Evolutionary conservation across 2,329 filamentous ascomycete species (phyloP).

Genomic region (Fusarium buxicola): DNA sequence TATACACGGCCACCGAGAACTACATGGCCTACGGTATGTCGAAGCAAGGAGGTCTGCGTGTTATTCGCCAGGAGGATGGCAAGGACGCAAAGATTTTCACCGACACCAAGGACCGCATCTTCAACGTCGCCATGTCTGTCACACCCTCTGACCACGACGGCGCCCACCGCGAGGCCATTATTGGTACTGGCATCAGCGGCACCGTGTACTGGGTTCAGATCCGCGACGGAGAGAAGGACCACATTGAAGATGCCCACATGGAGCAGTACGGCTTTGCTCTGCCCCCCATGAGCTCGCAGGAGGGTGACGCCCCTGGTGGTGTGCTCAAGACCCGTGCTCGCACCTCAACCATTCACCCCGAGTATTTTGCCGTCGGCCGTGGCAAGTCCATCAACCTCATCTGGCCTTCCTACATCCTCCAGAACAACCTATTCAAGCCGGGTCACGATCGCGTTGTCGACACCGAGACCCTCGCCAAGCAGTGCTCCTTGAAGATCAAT

Average conservation of each 20-base stretch:
- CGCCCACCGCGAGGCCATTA: conserved; percentile 80
- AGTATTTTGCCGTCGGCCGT: conserved; percentile 94
- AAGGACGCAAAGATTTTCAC: conserved; percentile 93
- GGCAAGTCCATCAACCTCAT: conserved; percentile 97
- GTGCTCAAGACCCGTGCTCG: conserved; percentile 96
- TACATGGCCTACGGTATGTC: conserved; percentile 96
- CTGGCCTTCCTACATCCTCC: conserved; percentile 72
- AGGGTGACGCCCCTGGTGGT: conserved; percentile 91
- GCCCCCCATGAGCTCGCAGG: conserved; percentile 84
- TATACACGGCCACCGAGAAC: conserved; percentile 87
- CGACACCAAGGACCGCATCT: conserved; percentile 91
- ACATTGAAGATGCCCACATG: conserved; percentile 80
- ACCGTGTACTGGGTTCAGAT: conserved; percentile 96
- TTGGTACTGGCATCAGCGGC: conserved; percentile 93
- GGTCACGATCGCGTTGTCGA: conserved; percentile 79
- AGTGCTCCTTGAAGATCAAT: conserved; percentile 91
- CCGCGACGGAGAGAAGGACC: conserved; percentile 79
- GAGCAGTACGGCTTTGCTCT: conserved; percentile 90
- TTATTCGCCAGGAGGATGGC: conserved; percentile 95
- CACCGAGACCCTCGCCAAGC: conserved; percentile 86
- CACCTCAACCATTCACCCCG: conserved; percentile 86
- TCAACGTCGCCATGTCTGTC: conserved; percentile 88
- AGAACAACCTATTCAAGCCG: conserved; percentile 72
- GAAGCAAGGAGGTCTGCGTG: conserved; percentile 90
- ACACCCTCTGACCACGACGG: conserved; percentile 67